phyloP scores from a whole-genome alignment of 768 basidiomycete species.

The Brasilioporus rufonigricans region DNA sequence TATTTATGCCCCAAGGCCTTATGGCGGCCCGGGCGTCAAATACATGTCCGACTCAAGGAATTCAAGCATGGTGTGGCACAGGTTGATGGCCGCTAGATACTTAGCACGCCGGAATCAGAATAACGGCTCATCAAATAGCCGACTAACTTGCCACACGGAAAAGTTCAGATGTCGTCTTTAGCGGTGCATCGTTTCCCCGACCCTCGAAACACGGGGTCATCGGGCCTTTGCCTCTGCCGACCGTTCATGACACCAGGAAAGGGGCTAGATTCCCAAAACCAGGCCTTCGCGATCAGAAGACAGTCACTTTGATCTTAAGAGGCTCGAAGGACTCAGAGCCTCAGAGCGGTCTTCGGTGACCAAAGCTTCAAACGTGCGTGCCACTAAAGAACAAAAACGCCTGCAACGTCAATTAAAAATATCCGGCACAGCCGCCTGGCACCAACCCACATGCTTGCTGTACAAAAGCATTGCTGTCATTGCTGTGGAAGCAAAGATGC shows the following conservation, averaged over 20 bases:
- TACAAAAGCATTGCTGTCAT: background rate
- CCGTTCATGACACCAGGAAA: background rate
- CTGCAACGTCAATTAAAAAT: background rate
- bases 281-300: no score
- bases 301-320: background rate
- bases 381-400: background rate
- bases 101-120: background rate
- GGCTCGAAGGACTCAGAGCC: no score
- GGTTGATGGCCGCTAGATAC: background rate
- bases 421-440: background rate
- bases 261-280: background rate
- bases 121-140: background rate
- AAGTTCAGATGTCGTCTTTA: no score
- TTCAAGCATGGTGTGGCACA: background rate
- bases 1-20: conserved; percentile 25
- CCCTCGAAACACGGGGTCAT: no score
- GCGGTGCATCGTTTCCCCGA: background rate
- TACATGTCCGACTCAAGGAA: background rate
- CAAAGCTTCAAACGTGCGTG: background rate
- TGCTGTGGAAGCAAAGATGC: background rate
- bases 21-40: background rate
- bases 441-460: background rate
- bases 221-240: background rate
- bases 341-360: background rate
- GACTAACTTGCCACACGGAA: no score